Evolutionary conservation across 2,329 filamentous ascomycete genomes (phyloP).

Genomic region (Biscogniauxia sp.): DNA sequence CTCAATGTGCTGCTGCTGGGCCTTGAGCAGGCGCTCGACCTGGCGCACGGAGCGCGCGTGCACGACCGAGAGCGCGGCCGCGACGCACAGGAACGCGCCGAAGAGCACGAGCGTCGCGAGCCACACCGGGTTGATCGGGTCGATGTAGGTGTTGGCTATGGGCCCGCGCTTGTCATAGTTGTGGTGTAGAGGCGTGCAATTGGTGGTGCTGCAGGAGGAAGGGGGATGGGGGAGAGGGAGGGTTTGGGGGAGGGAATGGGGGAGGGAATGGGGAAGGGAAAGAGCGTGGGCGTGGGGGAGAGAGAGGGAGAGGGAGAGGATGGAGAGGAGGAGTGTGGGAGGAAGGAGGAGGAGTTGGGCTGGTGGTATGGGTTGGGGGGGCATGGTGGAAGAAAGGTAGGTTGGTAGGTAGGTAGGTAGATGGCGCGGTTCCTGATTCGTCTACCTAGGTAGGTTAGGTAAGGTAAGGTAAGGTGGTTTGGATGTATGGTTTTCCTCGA

Average conservation of each 20-base stretch:
- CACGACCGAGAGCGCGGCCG: neutral
- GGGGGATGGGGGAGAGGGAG: too few species aligned
- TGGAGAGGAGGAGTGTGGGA: neutral
- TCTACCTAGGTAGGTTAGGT: too few species aligned
- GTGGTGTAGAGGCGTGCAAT: too few species aligned
- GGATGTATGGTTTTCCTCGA: too few species aligned
- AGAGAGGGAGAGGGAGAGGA: neutral
- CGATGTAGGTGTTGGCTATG: neutral
- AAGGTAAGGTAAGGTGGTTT: too few species aligned
- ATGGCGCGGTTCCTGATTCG: too few species aligned
- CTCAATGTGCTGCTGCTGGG: neutral
- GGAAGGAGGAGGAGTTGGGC: neutral
- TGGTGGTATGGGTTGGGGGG: neutral
- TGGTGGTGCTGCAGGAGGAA: too few species aligned
- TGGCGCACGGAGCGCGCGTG: neutral
- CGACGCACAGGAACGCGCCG: neutral
- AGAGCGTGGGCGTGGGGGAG: neutral
- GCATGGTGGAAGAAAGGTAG: neutral
- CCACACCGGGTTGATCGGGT: neutral
- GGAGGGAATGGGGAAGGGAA: neutral
- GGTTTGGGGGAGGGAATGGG: neutral
- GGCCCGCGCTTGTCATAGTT: too few species aligned
- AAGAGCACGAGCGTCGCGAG: neutral
- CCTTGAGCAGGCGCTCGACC: neutral
- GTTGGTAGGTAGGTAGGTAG: neutral